phyloP scores from a whole-genome alignment of 148 eudicot species.

The Vaccinium vitisidaea region DNA sequence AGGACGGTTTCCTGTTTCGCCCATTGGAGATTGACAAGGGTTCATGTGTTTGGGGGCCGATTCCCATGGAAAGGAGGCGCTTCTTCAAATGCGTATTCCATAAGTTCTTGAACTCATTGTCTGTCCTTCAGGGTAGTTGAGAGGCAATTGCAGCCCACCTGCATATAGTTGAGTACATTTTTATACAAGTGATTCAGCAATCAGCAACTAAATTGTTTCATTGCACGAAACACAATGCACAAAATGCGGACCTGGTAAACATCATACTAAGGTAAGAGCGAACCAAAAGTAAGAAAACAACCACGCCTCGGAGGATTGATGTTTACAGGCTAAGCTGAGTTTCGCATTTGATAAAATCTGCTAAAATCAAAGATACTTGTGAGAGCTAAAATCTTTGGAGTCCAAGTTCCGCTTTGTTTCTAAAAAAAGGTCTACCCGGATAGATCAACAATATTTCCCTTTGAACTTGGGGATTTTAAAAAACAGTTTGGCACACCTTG shows the following conservation, averaged over 20 bases:
- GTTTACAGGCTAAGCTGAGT: neutral
- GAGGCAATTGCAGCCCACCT: constrained; percentile 50
- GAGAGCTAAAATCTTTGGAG: neutral
- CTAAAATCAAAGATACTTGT: too few relatives aligned
- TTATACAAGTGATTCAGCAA: neutral
- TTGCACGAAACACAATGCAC: too few relatives aligned
- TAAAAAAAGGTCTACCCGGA: neutral
- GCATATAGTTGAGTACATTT: neutral
- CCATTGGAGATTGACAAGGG: constrained; percentile 36
- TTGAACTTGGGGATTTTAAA: neutral
- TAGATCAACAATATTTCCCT: neutral
- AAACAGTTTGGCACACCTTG: neutral
- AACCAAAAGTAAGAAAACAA: constrained; percentile 3
- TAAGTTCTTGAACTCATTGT: constrained; percentile 90
- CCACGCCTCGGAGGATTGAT: neutral
- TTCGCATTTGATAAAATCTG: too few relatives aligned
- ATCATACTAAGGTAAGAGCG: neutral
- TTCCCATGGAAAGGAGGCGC: constrained; percentile 68
- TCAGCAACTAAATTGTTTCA: neutral
- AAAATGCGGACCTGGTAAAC: neutral
- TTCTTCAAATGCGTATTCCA: constrained; percentile 91
- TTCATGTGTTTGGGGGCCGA: constrained; percentile 83
- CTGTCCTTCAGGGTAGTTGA: constrained; percentile 88
- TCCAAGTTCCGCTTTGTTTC: neutral
- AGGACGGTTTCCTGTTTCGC: constrained; percentile 31